Conservation (phyloP, 148 eudicot genomes). For the Camellia granthamiana region DNA sequence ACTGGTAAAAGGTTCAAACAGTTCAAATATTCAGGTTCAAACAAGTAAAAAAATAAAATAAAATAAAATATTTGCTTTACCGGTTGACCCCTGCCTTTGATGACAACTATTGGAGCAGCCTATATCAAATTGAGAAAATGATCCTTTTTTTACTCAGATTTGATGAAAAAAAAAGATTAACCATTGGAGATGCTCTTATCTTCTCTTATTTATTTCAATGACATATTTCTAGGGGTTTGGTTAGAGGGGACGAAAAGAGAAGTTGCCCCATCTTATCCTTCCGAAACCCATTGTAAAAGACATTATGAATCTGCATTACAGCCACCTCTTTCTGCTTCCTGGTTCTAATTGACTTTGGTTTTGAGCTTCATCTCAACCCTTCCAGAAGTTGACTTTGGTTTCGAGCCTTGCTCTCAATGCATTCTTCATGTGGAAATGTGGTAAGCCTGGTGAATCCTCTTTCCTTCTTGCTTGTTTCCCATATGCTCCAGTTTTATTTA, state of each 20-base stretch:
- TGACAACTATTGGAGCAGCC: too few relatives aligned
- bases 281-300: not conserved
- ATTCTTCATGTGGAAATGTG: constrained; percentile 97
- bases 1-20: too few relatives aligned
- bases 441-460: constrained; percentile 32
- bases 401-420: constrained; percentile 91
- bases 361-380: constrained; percentile 83
- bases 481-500: not conserved
- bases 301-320: not conserved
- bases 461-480: not conserved
- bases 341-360: constrained; percentile 92
- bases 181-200: too few relatives aligned
- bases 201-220: not conserved
- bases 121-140: too few relatives aligned
- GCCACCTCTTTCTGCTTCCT: constrained; percentile 19
- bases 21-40: too few relatives aligned
- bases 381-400: constrained; percentile 94
- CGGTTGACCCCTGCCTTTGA: too few relatives aligned
- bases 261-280: not conserved
- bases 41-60: too few relatives aligned
- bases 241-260: not conserved
- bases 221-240: not conserved
- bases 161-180: too few relatives aligned
- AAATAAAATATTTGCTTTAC: too few relatives aligned
- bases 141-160: too few relatives aligned